These are phyloP conservation scores for Piper longum DNA, from an alignment of 164 flowering plant species.

Conservation along the genomic window DNA sequence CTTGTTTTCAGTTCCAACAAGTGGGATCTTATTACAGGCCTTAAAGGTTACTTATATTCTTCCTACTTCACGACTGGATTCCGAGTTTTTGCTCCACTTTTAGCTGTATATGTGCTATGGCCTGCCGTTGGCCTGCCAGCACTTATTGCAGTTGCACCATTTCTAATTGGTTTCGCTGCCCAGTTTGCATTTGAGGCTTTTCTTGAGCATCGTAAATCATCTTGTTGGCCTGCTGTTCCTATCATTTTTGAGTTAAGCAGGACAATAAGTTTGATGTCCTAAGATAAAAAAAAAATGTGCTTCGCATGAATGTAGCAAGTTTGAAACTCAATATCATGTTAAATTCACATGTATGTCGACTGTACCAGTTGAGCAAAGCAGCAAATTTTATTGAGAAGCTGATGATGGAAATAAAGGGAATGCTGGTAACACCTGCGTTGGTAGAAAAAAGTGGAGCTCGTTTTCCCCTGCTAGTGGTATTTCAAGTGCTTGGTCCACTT, in stretches of 20 bases:
- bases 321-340: neutral
- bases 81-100: conserved; percentile 54
- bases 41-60: conserved; percentile 63
- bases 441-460: conserved; percentile 41
- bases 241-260: conserved; percentile 71
- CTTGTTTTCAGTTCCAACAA: conserved; percentile 57
- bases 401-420: conserved; percentile 38
- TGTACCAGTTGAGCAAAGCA: conserved; percentile 68
- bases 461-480: conserved; percentile 39
- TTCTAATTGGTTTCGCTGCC: conserved; percentile 46
- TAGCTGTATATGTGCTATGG: conserved; percentile 56
- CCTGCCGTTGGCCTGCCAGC: conserved; percentile 53
- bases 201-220: conserved; percentile 37
- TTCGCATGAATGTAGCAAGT: neutral
- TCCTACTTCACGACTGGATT: conserved; percentile 58
- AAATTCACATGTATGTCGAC: conserved; percentile 54
- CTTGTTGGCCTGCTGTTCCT: conserved; percentile 83
- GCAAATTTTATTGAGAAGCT: conserved; percentile 45
- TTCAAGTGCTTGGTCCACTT: conserved; percentile 53
- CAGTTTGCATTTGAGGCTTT: conserved; percentile 52
- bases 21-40: conserved; percentile 85
- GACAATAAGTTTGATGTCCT: too few relatives aligned
- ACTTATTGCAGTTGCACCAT: conserved; percentile 59
- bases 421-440: conserved; percentile 24
- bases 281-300: neutral